A percentile compares a stretch with the other conserved stretches of the same genome.
Evolutionary conservation across 2,329 filamentous ascomycete genomes (phyloP).

Genomic region (Coleophoma cylindrospora): DNA sequence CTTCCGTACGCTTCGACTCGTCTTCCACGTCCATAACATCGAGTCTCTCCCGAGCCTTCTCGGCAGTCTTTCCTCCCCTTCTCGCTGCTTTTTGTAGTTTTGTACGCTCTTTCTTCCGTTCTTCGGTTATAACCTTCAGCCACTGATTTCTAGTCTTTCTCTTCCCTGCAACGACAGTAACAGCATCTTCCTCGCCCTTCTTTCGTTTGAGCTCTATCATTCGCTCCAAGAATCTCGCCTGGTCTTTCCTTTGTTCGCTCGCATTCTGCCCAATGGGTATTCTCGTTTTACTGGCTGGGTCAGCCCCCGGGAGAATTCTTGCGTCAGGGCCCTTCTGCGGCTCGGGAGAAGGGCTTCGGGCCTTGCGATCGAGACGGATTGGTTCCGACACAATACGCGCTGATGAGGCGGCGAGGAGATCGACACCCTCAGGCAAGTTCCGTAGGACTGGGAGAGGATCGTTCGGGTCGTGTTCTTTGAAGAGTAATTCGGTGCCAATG

Average conservation of each 20-base stretch:
- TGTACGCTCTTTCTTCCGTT: slow-evolving; percentile 12
- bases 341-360: no score
- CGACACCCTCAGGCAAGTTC: slow-evolving; percentile 53
- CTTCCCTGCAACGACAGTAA: slow-evolving; percentile 50
- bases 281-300: not conserved
- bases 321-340: slow-evolving; percentile 28
- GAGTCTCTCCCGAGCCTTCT: slow-evolving; percentile 9
- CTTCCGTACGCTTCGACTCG: not conserved
- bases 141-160: slow-evolving; percentile 20
- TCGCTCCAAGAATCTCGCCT: slow-evolving; percentile 56
- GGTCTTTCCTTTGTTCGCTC: slow-evolving; percentile 30
- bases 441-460: slow-evolving; percentile 40
- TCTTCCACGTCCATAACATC: slow-evolving; percentile 15
- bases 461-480: slow-evolving; percentile 45
- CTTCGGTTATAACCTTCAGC: slow-evolving; percentile 8
- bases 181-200: slow-evolving; percentile 59
- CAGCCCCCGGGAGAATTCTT: slow-evolving; percentile 7
- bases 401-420: slow-evolving; percentile 67
- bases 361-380: slow-evolving; percentile 44
- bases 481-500: slow-evolving; percentile 78
- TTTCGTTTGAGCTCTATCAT: slow-evolving; percentile 60
- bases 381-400: slow-evolving; percentile 66
- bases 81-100: slow-evolving; percentile 9
- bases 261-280: slow-evolving; percentile 19
- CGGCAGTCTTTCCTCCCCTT: slow-evolving; percentile 5